These are phyloP conservation scores for Diaporthe aspalathi DNA, from an alignment of 2,329 filamentous ascomycete genomes.

Conservation along the genomic window DNA sequence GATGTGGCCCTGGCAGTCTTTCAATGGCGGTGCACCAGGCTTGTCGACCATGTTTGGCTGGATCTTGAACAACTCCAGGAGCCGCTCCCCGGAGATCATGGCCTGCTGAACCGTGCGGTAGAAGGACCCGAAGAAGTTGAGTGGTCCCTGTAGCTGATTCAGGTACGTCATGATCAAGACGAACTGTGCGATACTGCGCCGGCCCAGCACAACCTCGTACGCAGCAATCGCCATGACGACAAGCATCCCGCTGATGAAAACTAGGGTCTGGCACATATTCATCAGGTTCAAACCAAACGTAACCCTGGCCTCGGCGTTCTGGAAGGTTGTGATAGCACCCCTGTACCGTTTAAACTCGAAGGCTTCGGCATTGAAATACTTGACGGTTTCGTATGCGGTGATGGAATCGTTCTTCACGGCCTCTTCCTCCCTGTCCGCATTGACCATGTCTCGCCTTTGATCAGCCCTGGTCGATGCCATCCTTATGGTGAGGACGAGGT, in stretches of 20 bases:
- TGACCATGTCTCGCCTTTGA: conserved; percentile 92
- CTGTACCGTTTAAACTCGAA: conserved; percentile 83
- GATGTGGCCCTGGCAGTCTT: conserved; percentile 81
- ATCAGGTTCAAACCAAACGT: conserved; percentile 81
- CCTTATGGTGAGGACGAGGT: conserved; percentile 94
- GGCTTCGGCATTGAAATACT: conserved; percentile 87
- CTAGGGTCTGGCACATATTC: conserved; percentile 83
- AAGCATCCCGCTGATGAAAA: conserved; percentile 82
- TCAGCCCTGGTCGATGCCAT: conserved; percentile 95
- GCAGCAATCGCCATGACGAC: conserved; percentile 79
- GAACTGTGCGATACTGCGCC: conserved; percentile 76
- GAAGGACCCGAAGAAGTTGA: conserved; percentile 94
- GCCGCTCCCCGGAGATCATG: conserved; percentile 96
- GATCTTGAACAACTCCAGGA: conserved; percentile 96
- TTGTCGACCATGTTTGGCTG: conserved; percentile 89
- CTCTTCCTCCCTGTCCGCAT: conserved; percentile 93
- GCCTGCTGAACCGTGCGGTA: conserved; percentile 96
- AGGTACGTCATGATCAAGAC: conserved; percentile 81
- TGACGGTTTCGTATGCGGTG: conserved; percentile 96
- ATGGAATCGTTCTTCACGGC: conserved; percentile 99
- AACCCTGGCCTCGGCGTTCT: conserved; percentile 80
- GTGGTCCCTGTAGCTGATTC: conserved; percentile 80
- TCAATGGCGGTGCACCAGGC: conserved; percentile 71
- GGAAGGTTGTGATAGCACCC: conserved; percentile 76
- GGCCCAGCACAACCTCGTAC: conserved; percentile 78